phyloP scores from a whole-genome alignment of 192 early-diverging fungal genomes.

The Linnemannia hyalina region DNA sequence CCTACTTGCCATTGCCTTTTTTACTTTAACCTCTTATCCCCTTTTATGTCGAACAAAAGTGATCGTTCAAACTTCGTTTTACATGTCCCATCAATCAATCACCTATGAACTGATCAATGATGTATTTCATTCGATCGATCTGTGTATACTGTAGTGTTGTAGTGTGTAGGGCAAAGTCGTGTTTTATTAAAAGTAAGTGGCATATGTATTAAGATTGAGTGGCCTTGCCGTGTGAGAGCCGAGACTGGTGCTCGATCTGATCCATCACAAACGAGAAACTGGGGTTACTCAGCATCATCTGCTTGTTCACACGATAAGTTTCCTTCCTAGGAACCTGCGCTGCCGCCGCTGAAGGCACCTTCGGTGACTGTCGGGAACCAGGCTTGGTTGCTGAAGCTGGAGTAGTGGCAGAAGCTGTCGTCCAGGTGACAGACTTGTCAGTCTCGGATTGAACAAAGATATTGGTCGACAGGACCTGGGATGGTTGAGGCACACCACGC shows the following conservation, averaged over 20 bases:
- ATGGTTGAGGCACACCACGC: conserved; percentile 36
- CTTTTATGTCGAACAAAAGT: not conserved
- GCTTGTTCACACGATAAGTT: conserved; percentile 37
- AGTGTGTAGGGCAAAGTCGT: not conserved
- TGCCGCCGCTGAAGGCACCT: not conserved
- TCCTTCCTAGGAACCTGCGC: conserved; percentile 9
- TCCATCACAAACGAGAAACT: conserved; percentile 52
- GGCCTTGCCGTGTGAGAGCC: conserved; percentile 20
- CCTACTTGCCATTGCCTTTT: no score
- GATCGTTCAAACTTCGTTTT: conserved; percentile 3
- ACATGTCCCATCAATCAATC: not conserved
- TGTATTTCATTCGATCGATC: not conserved
- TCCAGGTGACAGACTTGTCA: conserved; percentile 38
- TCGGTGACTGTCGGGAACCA: not conserved
- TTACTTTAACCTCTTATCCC: no score
- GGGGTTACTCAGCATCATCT: conserved; percentile 50
- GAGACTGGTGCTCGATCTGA: conserved; percentile 50
- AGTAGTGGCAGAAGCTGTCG: conserved; percentile 13
- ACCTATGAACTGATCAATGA: not conserved
- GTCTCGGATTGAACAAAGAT: conserved; percentile 30
- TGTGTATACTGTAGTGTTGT: not conserved
- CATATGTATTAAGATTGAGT: not conserved
- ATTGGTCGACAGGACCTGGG: conserved; percentile 34
- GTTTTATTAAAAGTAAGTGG: not conserved
- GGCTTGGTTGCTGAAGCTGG: not conserved